Evolutionary conservation across 768 basidiomycete species (phyloP).

Genomic region (Russula griseocarnosa): DNA sequence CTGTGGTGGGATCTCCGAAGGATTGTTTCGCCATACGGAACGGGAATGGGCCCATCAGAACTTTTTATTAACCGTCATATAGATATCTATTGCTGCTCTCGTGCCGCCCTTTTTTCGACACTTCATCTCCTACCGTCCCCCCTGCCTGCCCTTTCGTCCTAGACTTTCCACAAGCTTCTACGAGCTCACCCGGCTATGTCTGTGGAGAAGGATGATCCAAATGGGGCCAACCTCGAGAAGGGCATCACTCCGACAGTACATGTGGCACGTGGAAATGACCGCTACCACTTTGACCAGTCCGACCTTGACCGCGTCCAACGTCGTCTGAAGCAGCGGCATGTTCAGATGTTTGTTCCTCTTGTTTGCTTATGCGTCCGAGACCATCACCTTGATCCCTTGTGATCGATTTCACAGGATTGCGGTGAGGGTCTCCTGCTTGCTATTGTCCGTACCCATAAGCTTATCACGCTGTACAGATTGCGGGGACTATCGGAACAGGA

Average conservation of each 20-base stretch:
- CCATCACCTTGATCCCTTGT: not conserved
- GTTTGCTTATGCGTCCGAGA: not conserved
- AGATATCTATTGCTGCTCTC: not conserved
- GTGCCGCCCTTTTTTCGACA: not conserved
- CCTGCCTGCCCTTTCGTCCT: not conserved
- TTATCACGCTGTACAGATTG: conserved; percentile 44
- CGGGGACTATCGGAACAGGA: conserved; percentile 72
- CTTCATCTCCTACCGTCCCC: not conserved
- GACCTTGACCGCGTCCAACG: conserved; percentile 71
- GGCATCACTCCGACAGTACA: conserved; percentile 28
- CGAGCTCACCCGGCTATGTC: conserved; percentile 6
- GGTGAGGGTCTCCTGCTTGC: conserved; percentile 38
- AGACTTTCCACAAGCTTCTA: not conserved
- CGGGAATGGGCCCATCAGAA: not conserved
- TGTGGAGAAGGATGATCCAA: not conserved
- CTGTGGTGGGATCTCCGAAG: not conserved
- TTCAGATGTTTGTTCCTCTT: conserved; percentile 58
- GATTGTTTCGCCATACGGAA: not conserved
- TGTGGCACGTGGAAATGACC: conserved; percentile 31
- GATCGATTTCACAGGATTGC: conserved; percentile 47
- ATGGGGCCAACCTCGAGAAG: conserved; percentile 29
- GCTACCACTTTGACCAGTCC: conserved; percentile 50
- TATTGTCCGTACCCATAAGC: not conserved
- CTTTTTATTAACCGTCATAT: not conserved
- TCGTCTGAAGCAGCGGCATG: conserved; percentile 70